Evolutionary conservation across 345 rosid species (phyloP).

Genomic region (Arabidopsis suecica): DNA sequence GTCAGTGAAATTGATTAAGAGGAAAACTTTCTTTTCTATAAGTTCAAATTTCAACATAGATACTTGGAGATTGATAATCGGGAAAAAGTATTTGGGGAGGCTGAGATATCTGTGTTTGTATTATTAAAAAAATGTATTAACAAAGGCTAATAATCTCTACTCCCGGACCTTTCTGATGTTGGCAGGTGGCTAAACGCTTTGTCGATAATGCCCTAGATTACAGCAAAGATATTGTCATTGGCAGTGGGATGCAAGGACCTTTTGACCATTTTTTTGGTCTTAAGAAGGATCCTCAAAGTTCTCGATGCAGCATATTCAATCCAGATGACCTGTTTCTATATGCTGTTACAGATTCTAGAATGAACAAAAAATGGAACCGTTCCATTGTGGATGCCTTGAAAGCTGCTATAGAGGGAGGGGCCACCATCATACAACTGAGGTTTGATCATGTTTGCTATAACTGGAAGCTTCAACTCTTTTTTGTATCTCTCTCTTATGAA

Average conservation of each 20-base stretch:
- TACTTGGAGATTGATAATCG: not conserved
- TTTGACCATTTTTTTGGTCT: constrained; percentile 82
- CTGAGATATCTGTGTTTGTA: constrained; percentile 10
- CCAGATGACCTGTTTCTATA: constrained; percentile 78
- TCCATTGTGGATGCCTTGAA: constrained; percentile 66
- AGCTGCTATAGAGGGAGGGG: constrained; percentile 89
- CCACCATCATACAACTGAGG: constrained; percentile 90
- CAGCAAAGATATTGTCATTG: constrained; percentile 82
- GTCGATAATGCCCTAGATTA: constrained; percentile 66
- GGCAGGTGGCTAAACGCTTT: constrained; percentile 76
- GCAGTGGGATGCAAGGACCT: constrained; percentile 92
- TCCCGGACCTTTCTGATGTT: constrained; percentile 32
- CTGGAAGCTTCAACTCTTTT: constrained; percentile 15
- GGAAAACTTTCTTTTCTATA: not conserved
- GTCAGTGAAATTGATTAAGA: not conserved
- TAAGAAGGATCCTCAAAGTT: constrained; percentile 47
- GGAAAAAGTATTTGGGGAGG: constrained; percentile 1
- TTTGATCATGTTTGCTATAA: constrained; percentile 29
- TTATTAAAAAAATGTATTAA: not conserved
- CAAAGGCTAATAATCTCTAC: constrained; percentile 25
- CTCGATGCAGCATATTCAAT: constrained; percentile 50
- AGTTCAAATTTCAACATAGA: not conserved
- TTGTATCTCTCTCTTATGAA: not conserved
- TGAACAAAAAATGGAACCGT: constrained; percentile 85
- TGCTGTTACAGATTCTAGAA: constrained; percentile 85